Percentiles rank a stretch among this genome's conserved stretches.
phyloP scores from a whole-genome alignment of 2,329 filamentous ascomycete genomes.

The Dryadomyces quercivorus region DNA sequence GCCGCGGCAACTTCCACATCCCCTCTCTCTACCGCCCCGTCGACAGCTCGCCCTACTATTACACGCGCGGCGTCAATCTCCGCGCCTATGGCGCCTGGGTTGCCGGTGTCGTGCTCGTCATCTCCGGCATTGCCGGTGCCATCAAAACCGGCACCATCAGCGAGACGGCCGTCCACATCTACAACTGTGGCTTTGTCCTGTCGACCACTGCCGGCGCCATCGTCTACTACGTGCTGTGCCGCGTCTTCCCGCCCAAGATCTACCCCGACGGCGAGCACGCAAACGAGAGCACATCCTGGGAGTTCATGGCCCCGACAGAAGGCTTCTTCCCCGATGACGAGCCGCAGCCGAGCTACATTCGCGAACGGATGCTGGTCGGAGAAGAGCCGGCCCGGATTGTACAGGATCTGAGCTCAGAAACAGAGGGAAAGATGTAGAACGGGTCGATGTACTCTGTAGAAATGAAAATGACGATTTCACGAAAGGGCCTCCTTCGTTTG shows the following conservation, averaged over 20 bases:
- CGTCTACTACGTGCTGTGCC: conserved; percentile 42
- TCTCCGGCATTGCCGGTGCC: conserved; percentile 21
- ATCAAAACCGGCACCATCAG: conserved; percentile 17
- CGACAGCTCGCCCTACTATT: conserved; percentile 14
- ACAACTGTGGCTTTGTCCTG: conserved; percentile 6
- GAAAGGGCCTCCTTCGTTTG: too few relatives aligned
- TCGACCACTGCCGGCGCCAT: conserved; percentile 67
- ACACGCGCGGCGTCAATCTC: conserved; percentile 20
- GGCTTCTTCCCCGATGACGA: conserved; percentile 1
- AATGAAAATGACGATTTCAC: too few relatives aligned
- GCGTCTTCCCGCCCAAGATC: not conserved
- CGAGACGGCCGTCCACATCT: conserved; percentile 17
- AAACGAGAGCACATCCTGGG: not conserved
- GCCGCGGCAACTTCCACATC: conserved; percentile 6
- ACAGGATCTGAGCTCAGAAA: too few relatives aligned
- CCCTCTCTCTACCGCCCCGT: conserved; percentile 1
- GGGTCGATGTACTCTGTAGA: too few relatives aligned
- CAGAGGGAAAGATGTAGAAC: too few relatives aligned
- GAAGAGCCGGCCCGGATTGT: not conserved
- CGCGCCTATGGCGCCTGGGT: conserved; percentile 21
- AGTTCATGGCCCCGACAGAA: not conserved
- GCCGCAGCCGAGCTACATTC: not conserved
- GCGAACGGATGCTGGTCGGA: not conserved
- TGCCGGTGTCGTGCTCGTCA: conserved; percentile 20
- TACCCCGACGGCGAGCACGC: not conserved